Percentiles rank a stretch among this genome's conserved stretches.
phyloP scores from a whole-genome alignment of 2,329 filamentous ascomycete species.

The Hypoxylon sp. region DNA sequence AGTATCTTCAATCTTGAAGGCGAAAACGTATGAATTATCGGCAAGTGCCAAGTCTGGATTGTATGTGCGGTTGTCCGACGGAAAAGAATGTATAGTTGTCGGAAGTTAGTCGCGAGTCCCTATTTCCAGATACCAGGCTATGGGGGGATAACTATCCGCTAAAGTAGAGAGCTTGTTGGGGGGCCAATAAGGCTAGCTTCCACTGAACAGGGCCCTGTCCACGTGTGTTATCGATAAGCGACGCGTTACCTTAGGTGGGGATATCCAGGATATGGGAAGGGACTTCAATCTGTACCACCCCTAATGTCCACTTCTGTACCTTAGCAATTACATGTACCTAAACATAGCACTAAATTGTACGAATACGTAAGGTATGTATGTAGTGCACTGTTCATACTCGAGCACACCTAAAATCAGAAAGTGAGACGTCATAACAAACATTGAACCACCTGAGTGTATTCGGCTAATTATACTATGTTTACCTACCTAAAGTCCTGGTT shows the following conservation, averaged over 20 bases:
- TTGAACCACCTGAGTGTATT: not conserved
- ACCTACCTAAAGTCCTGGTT: constrained; percentile 52
- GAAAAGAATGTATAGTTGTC: constrained; percentile 19
- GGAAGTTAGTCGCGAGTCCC: constrained; percentile 17
- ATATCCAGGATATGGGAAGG: too few species aligned
- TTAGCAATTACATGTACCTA: too few species aligned
- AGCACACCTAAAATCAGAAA: not conserved
- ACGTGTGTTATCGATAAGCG: constrained; percentile 23
- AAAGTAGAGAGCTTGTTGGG: constrained; percentile 15
- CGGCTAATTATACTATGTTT: too few species aligned
- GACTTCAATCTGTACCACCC: too few species aligned
- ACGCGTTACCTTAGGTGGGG: too few species aligned
- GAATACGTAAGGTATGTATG: too few species aligned
- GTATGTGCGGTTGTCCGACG: not conserved
- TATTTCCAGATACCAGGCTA: constrained; percentile 16
- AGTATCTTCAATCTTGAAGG: constrained; percentile 17
- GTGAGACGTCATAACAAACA: constrained; percentile 26
- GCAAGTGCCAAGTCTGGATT: not conserved
- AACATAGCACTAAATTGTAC: too few species aligned
- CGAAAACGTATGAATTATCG: not conserved
- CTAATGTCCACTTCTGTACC: too few species aligned
- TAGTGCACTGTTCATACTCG: not conserved
- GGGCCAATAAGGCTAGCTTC: constrained; percentile 23
- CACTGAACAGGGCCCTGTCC: constrained; percentile 10
- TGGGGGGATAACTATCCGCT: constrained; percentile 10